Base-by-base conservation (phyloP, 768 basidiomycete genomes). In the Hemileccinum impolitum region DNA sequence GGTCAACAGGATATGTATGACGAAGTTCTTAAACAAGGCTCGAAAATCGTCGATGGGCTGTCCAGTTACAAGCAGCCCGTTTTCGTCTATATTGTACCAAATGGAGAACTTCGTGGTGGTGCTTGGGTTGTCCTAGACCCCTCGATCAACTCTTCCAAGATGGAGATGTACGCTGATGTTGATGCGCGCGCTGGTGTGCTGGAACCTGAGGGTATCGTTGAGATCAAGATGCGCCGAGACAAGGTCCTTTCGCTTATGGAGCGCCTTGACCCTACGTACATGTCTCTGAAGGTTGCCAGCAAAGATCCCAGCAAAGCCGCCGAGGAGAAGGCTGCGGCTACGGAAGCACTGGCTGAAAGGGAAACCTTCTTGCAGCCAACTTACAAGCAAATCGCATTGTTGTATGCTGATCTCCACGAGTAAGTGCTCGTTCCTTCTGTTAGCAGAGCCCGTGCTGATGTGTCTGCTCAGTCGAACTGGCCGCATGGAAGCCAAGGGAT, bases 1-100 rank as follows among this genome's bases (percentile, higher is more conserved):
- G 96, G 96, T 55, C 94, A 97, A 70, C 94, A 96, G 70, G 94
- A 97, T 69, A 97, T 97, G 94, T 95, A 93, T 62, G 94, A 97
- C 70, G 94, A 95, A 67, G 82, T 97, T 48, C 76, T 97, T 62
- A 97, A 97, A 72, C 92, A 97, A 67, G 94, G 94, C 36, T 89
- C 94, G 15, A 97, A 95, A 74, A 99, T 99, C 56, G 96, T 99
- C 68, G 96, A 99, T 66, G 96, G 96, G 39, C 79, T 99, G 35
- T 94, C 93, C 45, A 86, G 81, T 65, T 99, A 96, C 79, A 97
- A 92, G 70, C 91, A 95, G 60, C 96, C 96, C 17, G 88, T 97
- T 52, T 97, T 96, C 65, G 92, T 99, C 50, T 98, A 98, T 73
- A 94, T 99, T 57, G 87, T 98, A 9, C 96, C 96, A 28, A 96